Evolutionary conservation across 768 basidiomycete species (phyloP), one percentile per base, ranked within the genome.

Genomic region (Grammothele lineata): DNA sequence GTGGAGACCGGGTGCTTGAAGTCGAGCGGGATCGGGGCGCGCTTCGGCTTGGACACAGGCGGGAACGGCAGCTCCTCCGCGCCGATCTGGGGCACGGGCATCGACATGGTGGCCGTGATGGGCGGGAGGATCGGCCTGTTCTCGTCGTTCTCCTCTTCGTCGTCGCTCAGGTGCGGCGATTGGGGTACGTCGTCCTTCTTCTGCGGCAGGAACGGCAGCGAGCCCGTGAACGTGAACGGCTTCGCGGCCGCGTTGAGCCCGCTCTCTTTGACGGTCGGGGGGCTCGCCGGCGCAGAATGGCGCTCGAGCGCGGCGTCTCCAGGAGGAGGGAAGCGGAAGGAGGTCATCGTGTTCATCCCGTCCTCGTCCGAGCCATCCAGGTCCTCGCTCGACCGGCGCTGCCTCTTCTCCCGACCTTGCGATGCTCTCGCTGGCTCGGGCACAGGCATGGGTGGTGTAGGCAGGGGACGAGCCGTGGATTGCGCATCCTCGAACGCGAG

Each of bases 391-490:
- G 83, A 75, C 37, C 80, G 72, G 12, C 86, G 76, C 50, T 79
- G 83, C 50, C 88, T 74, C 65, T 92, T 92, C 66, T 92, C 88
- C 45, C 89, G 73, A 15, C 90, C 90, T 65, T 92, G 87, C 3
- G 70, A 58, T 21, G 75, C 71, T 8, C 66, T 62, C 37, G 45
- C 45, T 48, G 62, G 61, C 7, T 60, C 60, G 7, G 60, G 47
- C 14, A 42, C 5, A 58, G 61, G 48, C 12, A 52, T 48, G 15
- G 70, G 69, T 0, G 66, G 69, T 17, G 62, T 40, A 12, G 77
- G 73, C 5, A 73, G 57, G 15, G 76, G 73, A 8, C 74, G 70
- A 11, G 30, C 18, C 35, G 62, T 56, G 22, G 63, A 54, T 6
- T 53, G 44, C 10, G 58, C 56, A 8, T 53, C 47, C 8, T 62